A percentile compares a stretch with the other conserved stretches of the same genome.
phyloP scores from a whole-genome alignment of 257 asterid genomes.

The Przewalskia tangutica region DNA sequence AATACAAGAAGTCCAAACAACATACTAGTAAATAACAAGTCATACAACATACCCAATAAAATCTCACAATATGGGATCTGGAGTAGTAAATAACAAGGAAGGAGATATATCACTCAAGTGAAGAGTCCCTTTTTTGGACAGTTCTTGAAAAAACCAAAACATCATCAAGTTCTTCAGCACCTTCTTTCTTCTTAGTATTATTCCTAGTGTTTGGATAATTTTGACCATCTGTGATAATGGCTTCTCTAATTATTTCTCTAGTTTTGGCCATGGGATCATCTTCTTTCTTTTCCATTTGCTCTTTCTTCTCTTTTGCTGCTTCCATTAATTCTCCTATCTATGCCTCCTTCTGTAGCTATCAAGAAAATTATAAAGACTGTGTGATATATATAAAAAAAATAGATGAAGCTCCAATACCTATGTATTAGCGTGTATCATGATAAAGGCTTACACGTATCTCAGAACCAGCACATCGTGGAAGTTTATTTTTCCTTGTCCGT shows the following conservation, averaged over 20 bases:
- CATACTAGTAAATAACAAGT: too few species aligned
- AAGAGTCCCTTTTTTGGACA: slow-evolving; percentile 26
- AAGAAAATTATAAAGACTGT: not conserved
- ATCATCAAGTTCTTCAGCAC: slow-evolving; percentile 17
- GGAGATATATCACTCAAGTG: slow-evolving; percentile 10
- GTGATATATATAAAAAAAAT: not conserved
- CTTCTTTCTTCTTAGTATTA: not conserved
- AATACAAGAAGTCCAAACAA: too few species aligned
- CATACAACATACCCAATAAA: too few species aligned
- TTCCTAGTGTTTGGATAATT: not conserved
- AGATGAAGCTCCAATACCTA: not conserved
- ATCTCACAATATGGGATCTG: too few species aligned
- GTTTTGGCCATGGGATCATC: slow-evolving; percentile 15
- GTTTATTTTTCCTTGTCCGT: not conserved
- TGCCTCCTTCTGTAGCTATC: not conserved
- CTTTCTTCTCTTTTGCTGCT: slow-evolving; percentile 21
- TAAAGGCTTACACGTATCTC: not conserved
- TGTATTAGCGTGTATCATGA: not conserved
- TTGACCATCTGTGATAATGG: slow-evolving; percentile 15
- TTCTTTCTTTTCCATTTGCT: slow-evolving; percentile 11
- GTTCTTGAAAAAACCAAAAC: slow-evolving; percentile 31
- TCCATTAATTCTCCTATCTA: slow-evolving; percentile 4
- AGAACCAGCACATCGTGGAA: not conserved
- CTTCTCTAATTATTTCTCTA: slow-evolving; percentile 23
- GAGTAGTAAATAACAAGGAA: not conserved